Conservation (phyloP, 345 rosid species). For the Rhodamnia argentea region DNA sequence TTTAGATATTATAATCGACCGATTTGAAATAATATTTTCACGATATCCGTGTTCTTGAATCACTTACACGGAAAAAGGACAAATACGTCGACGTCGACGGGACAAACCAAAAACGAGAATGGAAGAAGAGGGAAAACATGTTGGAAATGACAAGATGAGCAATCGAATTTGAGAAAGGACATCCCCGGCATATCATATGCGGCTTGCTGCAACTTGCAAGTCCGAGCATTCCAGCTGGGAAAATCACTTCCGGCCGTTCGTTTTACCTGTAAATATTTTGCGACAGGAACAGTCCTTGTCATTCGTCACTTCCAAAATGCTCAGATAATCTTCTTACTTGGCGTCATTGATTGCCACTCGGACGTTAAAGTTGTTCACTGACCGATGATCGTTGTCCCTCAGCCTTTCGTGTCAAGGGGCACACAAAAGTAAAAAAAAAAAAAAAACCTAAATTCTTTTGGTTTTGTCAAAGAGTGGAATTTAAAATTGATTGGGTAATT, state of each 20-base stretch:
- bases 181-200: neutral
- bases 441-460: rapidly evolving
- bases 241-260: neutral
- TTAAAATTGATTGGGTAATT: neutral
- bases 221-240: neutral
- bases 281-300: neutral
- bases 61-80: neutral
- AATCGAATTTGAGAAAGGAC: neutral
- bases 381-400: neutral
- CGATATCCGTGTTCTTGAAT: no score
- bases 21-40: rapidly evolving
- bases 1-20: neutral
- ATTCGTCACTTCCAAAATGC: neutral
- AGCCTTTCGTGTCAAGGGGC: neutral
- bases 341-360: neutral
- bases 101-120: neutral
- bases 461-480: neutral
- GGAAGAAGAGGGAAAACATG: neutral
- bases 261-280: neutral
- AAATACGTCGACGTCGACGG: rapidly evolving
- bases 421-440: no score
- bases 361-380: neutral
- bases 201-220: neutral
- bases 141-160: neutral
- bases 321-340: neutral